Evolutionary conservation across 768 basidiomycete species (phyloP).

Genomic region (Termitomyces sp.): DNA sequence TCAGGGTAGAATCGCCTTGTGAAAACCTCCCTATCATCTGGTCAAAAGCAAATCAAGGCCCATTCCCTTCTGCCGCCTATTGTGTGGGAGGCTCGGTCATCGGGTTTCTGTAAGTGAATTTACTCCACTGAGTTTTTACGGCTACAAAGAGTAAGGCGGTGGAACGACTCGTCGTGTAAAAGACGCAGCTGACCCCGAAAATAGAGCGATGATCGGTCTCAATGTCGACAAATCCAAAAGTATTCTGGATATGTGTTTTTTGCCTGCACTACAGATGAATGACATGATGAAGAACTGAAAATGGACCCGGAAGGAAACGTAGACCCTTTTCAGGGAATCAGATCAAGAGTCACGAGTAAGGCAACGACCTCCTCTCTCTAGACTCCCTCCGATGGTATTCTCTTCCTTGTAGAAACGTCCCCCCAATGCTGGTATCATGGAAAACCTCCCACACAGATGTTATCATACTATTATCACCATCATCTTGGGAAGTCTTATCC

Average conservation of each 20-base stretch:
- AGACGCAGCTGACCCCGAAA: neutral
- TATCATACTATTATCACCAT: neutral
- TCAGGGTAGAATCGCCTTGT: neutral
- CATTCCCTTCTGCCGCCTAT: neutral
- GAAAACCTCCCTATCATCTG: constrained; percentile 2
- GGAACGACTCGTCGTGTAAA: neutral
- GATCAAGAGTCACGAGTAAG: neutral
- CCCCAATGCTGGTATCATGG: neutral
- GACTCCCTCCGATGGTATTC: neutral
- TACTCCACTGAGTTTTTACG: neutral
- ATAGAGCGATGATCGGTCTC: constrained; percentile 9
- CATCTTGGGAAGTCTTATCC: constrained; percentile 1
- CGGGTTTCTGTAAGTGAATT: neutral
- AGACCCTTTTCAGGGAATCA: neutral
- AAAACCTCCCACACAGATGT: constrained; percentile 12
- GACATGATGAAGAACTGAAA: no score
- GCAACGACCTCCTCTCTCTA: neutral
- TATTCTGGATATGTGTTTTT: no score
- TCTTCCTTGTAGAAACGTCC: neutral
- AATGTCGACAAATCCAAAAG: neutral
- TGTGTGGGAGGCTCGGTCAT: neutral
- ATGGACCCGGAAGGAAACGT: no score
- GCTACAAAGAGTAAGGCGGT: no score
- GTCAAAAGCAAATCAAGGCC: neutral
- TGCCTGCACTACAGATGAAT: no score